Percentiles rank a stretch among this genome's conserved stretches.
phyloP scores from a whole-genome alignment of 179 eudicot species.

The Pouteria campechiana region DNA sequence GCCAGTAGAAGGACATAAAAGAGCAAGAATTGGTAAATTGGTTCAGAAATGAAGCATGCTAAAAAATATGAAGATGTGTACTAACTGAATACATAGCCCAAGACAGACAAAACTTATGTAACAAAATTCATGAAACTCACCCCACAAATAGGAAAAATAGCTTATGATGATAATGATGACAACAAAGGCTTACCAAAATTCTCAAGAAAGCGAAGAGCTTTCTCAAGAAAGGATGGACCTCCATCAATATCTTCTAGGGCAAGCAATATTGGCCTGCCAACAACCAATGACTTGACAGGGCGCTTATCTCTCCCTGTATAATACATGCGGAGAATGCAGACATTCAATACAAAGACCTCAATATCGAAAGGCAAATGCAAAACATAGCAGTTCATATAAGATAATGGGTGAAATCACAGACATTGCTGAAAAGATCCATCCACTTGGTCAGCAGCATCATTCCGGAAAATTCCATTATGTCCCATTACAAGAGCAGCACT shows the following conservation, averaged over 20 bases:
- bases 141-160: too few species aligned
- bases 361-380: not conserved
- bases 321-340: not conserved
- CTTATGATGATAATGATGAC: too few species aligned
- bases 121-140: too few species aligned
- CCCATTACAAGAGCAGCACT: slow-evolving; percentile 99
- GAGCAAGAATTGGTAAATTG: too few species aligned
- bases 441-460: slow-evolving; percentile 56
- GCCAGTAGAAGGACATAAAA: too few species aligned
- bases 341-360: not conserved
- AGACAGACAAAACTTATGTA: too few species aligned
- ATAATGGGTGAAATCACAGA: slow-evolving; percentile 21
- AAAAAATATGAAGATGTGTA: too few species aligned
- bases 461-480: slow-evolving; percentile 92
- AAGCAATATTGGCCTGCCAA: slow-evolving; percentile 92
- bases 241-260: slow-evolving; percentile 99
- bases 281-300: slow-evolving; percentile 89
- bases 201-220: slow-evolving; percentile 93
- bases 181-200: slow-evolving; percentile 45
- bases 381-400: not conserved
- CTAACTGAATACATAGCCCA: too few species aligned
- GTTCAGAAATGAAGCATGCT: too few species aligned
- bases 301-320: slow-evolving; percentile 83
- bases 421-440: slow-evolving; percentile 93
- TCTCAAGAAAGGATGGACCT: slow-evolving; percentile 94